Evolutionary conservation across 495 filamentous ascomycete genomes (phyloP).

Genomic region (Trichoderma reesei): DNA sequence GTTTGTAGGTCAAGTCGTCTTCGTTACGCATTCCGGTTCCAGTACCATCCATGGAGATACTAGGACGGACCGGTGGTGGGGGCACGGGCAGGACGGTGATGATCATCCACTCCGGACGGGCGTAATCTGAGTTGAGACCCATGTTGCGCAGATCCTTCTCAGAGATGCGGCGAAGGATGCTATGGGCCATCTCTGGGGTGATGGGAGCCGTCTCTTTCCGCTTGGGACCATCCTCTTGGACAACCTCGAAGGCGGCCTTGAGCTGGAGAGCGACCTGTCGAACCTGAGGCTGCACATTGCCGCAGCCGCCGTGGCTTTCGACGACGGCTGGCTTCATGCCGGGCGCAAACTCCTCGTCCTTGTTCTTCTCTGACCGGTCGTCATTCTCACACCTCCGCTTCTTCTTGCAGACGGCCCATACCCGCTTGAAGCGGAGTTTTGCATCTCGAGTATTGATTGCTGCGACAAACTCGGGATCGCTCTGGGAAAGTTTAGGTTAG

Average conservation of each 20-base stretch:
- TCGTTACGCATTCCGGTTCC: constrained; percentile 80
- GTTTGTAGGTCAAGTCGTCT: constrained; percentile 97
- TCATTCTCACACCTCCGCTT: constrained; percentile 76
- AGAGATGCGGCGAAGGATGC: constrained; percentile 75
- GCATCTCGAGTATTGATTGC: constrained; percentile 79
- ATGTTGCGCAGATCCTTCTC: constrained; percentile 73
- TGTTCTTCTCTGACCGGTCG: constrained; percentile 49
- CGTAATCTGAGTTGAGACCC: constrained; percentile 86
- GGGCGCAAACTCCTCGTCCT: constrained; percentile 40
- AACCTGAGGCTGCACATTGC: constrained; percentile 79
- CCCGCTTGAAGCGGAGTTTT: constrained; percentile 81
- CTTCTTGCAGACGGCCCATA: constrained; percentile 81
- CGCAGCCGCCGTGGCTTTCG: constrained; percentile 74
- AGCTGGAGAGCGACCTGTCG: constrained; percentile 77
- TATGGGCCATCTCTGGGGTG: constrained; percentile 72
- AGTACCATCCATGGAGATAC: constrained; percentile 88
- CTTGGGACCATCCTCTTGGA: constrained; percentile 70
- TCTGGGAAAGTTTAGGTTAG: constrained; percentile 58
- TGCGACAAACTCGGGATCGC: constrained; percentile 68
- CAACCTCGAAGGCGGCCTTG: constrained; percentile 38
- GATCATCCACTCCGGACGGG: constrained; percentile 96
- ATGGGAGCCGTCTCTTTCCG: constrained; percentile 75
- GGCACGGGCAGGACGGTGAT: constrained; percentile 91
- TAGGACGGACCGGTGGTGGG: constrained; percentile 88
- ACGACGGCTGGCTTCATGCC: constrained; percentile 34